Base-by-base conservation (phyloP, 2,329 filamentous ascomycete species). In the Colletotrichum musae region DNA sequence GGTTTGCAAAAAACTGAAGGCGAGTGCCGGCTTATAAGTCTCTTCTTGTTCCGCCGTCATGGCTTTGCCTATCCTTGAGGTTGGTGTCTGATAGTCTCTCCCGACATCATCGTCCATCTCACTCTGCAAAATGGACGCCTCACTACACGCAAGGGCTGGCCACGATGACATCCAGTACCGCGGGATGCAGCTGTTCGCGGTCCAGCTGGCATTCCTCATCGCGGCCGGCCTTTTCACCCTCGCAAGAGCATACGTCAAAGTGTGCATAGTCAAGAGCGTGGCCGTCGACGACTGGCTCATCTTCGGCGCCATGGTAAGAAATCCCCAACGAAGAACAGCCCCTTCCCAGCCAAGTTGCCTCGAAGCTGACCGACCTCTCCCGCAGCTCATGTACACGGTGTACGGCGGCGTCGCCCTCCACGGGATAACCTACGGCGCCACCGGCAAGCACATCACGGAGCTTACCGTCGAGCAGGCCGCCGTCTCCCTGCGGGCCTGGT, bases 221-320 rank as follows among this genome's bases (percentile, higher is more conserved):
- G 39, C 80, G 2, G 74, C 80, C n/a, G 82, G 79, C 66, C 26
- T 81, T 18, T 76, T 81, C 12, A 77, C 83, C 61, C 70, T 80
- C 45, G 72, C 86, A 45, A 81, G 85, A 16, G 80, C 80, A 9
- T 85, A 84, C 73, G 84, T 85, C 53, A 83, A 85, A 64, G 58
- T 79, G 1, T 75, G 80, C 32, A 74, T 87, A 24, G 77, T 84
- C 47, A 83, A 81, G 58, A 81, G 79, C 36, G 74, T 84, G 41
- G 78, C 81, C 0, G 43, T 79, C 4, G 86, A 88, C 57, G 86
- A 88, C 77, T 83, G 79, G 71, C 74, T 86, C 53, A 85, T 86
- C 73, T 76, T 86, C 24, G 57, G 77, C 32, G 82, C 84, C 3
- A 75, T 85, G 76, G 85, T 87, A 75, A 66, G 76, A 73, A 50